Evolutionary conservation across 2,329 filamentous ascomycete genomes (phyloP), one percentile per base, ranked within the genome.

Genomic region (Hypoxylon sp.): DNA sequence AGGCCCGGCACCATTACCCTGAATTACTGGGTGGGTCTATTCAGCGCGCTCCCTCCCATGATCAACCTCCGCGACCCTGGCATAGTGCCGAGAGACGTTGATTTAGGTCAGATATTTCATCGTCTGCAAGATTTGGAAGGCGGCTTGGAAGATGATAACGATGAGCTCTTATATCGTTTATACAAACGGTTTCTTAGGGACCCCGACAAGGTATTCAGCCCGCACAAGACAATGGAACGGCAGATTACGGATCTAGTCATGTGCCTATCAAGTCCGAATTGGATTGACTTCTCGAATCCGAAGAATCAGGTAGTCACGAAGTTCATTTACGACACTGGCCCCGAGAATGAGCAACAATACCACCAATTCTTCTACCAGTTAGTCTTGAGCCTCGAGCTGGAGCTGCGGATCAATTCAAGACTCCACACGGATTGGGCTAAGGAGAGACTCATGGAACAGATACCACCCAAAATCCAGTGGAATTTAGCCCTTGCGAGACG

Each of bases 361-460:
- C 85, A 86, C 65, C 85, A 84, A 25, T 93, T 94, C 80, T 93
- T 92, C 77, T 90, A 93, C 76, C 91, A 94, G 78, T 80, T 94
- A n/a, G 82, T 94, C 2, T 84, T 94, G 45, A 91, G 90, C 69
- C 83, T 92, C 52, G 91, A 94, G 78, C 82, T 94, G 4, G 89
- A 92, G 74, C 78, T 91, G 63, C 87, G 91, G 41, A 91, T 93
- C 72, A 87, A 90, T 73, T 89, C 87, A 1, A 82, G 81, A 25
- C 81, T 85, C 53, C 89, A 92, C 76, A 81, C 82, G n/a, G 87
- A 88, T 25, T 85, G 84, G 79, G 85, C 88, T 38, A 91, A 90
- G 78, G 86, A 89, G 72, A 89, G 88, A 73, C 82, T 93, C 49
- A 80, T 91, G 30, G 79, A 81, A 25, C 87, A 90, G 73, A 85